phyloP scores from a whole-genome alignment of 345 rosid species.

The Reutealis trisperma region DNA sequence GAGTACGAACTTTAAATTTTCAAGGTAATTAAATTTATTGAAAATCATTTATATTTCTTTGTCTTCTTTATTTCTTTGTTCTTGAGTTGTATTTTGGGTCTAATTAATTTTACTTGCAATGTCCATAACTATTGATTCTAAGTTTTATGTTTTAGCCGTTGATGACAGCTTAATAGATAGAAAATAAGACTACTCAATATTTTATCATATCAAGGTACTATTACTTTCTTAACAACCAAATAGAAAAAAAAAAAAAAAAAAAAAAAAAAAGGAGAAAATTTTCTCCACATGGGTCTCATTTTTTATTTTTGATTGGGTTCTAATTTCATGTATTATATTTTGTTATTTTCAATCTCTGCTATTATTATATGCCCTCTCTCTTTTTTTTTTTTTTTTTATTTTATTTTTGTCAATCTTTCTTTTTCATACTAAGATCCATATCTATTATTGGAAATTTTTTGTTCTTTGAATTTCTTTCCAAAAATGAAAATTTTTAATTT shows the following conservation, averaged over 20 bases:
- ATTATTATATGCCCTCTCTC: constrained; percentile 30
- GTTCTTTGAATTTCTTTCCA: background rate
- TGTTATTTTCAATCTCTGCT: background rate
- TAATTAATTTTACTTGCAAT: constrained; percentile 29
- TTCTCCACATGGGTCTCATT: background rate
- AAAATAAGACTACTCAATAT: constrained; percentile 48
- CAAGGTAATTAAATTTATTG: too few species aligned
- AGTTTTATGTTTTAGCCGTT: constrained; percentile 51
- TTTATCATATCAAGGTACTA: constrained; percentile 50
- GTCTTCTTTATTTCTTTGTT: background rate
- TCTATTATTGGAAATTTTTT: constrained; percentile 24
- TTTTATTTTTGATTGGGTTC: background rate
- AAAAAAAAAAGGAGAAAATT: too few species aligned
- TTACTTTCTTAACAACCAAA: background rate
- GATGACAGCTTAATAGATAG: constrained; percentile 53
- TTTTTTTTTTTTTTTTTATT: constrained; percentile 1
- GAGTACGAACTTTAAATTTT: too few species aligned
- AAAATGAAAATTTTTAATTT: background rate
- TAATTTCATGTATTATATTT: background rate
- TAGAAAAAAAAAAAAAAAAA: background rate
- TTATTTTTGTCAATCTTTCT: background rate
- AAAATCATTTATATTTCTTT: too few species aligned
- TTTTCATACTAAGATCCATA: background rate
- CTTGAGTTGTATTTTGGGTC: constrained; percentile 15
- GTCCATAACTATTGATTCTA: constrained; percentile 51